phyloP scores from a whole-genome alignment of 2,329 filamentous ascomycete species.

The Didymella pomorum region DNA sequence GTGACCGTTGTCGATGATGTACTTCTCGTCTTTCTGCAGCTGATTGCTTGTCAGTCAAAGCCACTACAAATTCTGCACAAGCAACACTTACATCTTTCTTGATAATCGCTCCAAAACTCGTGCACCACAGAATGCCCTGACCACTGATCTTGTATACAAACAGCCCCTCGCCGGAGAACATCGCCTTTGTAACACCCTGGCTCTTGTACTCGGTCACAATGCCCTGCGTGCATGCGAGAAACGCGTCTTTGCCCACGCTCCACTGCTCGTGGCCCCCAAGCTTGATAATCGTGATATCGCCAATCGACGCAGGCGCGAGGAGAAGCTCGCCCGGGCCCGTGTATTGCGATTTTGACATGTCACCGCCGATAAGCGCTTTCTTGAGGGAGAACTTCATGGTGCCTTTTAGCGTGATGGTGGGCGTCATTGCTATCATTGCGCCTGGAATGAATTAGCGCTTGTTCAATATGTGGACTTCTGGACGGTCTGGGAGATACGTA shows the following conservation, averaged over 20 bases:
- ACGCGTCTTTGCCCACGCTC: conserved; percentile 87
- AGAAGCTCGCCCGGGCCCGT: conserved; percentile 92
- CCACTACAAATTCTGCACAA: no score
- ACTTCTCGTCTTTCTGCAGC: conserved; percentile 75
- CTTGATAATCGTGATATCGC: conserved; percentile 84
- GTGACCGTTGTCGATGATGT: conserved; percentile 92
- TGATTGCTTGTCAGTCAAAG: conserved; percentile 29
- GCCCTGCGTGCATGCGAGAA: conserved; percentile 85
- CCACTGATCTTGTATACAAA: conserved; percentile 90
- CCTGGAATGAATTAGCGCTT: conserved; percentile 57
- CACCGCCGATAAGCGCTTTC: conserved; percentile 84
- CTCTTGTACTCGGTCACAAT: conserved; percentile 86
- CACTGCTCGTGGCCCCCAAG: conserved; percentile 77
- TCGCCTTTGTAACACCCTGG: conserved; percentile 85
- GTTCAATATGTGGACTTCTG: no score
- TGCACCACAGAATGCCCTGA: conserved; percentile 83
- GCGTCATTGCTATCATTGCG: conserved; percentile 94
- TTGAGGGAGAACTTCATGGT: conserved; percentile 86
- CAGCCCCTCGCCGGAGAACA: conserved; percentile 92
- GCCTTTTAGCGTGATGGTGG: conserved; percentile 84
- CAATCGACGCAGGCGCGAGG: conserved; percentile 79
- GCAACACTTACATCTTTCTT: conserved; percentile 79
- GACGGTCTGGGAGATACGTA: conserved; percentile 36
- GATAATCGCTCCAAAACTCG: conserved; percentile 94
- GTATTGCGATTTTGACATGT: conserved; percentile 79